A percentile compares a stretch with the other conserved stretches of the same genome.
These are phyloP conservation scores for Neopestalotiopsis sp. DNA, from an alignment of 2,329 filamentous ascomycete genomes.

Conservation along the genomic window DNA sequence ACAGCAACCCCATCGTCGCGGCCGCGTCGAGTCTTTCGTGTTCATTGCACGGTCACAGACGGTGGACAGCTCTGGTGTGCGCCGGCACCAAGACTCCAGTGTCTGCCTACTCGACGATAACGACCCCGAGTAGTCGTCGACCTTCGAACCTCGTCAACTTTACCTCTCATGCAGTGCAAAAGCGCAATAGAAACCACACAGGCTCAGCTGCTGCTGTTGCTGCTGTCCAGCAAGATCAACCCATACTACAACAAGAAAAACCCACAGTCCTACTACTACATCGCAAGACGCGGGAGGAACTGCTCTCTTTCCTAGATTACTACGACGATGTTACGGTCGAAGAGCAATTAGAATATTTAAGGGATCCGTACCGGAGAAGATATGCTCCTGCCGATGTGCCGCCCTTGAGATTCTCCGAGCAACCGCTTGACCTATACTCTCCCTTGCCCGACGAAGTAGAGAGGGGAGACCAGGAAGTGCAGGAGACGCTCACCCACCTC, in stretches of 20 bases:
- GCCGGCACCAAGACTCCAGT: not conserved
- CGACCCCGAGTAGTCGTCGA: slow-evolving; percentile 23
- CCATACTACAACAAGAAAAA: not conserved
- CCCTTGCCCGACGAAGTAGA: slow-evolving; percentile 48
- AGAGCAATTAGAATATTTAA: slow-evolving; percentile 56
- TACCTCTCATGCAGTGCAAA: slow-evolving; percentile 23
- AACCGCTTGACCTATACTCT: slow-evolving; percentile 51
- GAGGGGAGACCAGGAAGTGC: slow-evolving; percentile 39
- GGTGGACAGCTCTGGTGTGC: slow-evolving; percentile 16
- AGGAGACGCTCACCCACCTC: slow-evolving; percentile 43
- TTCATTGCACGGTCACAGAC: not conserved
- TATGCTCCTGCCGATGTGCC: slow-evolving; percentile 58
- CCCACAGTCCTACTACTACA: not conserved
- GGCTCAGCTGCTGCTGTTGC: slow-evolving; percentile 13
- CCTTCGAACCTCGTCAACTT: slow-evolving; percentile 27
- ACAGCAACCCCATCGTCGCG: not conserved
- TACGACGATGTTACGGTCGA: slow-evolving; percentile 54
- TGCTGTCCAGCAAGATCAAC: slow-evolving; percentile 5
- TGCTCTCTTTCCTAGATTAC: slow-evolving; percentile 58
- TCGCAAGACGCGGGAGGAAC: slow-evolving; percentile 41
- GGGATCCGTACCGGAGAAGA: slow-evolving; percentile 58
- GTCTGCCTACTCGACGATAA: slow-evolving; percentile 26
- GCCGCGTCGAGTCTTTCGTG: not conserved
- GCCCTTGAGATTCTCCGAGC: slow-evolving; percentile 54
- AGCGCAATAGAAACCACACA: slow-evolving; percentile 30